These are phyloP conservation scores for Saccharomyces hybrid DNA, from an alignment of 1,139 yeast genomes.

Conservation along the genomic window DNA sequence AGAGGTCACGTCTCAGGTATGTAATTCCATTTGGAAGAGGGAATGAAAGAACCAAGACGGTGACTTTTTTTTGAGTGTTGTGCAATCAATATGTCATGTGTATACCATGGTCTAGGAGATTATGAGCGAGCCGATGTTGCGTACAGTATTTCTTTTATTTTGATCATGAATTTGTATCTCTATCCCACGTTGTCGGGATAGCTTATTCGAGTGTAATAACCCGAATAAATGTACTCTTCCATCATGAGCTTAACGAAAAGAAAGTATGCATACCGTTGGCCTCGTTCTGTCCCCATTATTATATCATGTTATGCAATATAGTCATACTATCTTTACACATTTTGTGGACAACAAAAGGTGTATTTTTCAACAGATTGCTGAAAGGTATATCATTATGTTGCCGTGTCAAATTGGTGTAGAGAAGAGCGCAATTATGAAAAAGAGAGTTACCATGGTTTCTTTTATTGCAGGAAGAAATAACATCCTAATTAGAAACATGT, in stretches of 20 bases:
- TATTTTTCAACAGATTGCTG: background rate
- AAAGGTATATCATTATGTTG: background rate
- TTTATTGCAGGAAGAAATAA: background rate
- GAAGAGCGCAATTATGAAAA: background rate
- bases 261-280: background rate
- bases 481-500: background rate
- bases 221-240: background rate
- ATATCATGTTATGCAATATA: background rate
- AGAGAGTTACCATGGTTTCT: background rate
- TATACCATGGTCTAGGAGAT: background rate
- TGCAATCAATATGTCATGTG: background rate
- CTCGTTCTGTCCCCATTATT: background rate
- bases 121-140: background rate
- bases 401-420: background rate
- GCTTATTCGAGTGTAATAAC: background rate
- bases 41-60: slow-evolving; percentile 37
- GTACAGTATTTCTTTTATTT: background rate
- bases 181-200: background rate
- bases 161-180: background rate
- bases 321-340: background rate
- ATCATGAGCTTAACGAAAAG: background rate
- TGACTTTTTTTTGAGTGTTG: slow-evolving; percentile 17
- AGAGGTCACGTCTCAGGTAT: slow-evolving; percentile 99
- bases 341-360: background rate
- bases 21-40: slow-evolving; percentile 39